Base-by-base conservation (phyloP, 2,329 filamentous ascomycete species). In the Aureobasidium sp. region DNA sequence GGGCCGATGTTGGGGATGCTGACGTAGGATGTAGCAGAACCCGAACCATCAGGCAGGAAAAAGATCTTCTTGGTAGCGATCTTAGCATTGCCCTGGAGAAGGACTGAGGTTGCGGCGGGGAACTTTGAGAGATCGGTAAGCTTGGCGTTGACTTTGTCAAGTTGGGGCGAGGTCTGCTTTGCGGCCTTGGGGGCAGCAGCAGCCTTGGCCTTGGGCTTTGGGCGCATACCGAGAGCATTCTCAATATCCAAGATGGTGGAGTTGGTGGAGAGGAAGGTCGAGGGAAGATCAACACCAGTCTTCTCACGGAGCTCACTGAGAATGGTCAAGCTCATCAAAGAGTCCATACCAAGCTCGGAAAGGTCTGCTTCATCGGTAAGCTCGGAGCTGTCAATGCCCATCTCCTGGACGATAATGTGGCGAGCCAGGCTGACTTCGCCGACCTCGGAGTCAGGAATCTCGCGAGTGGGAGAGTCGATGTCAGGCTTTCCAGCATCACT, bases 1-100 rank as follows among this genome's bases (percentile, higher is more conserved):
- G 74, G 69, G 29, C 76, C 77, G 51, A 81, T 75, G 64, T 82
- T 80, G 46, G 80, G 77, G 49, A 84, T 83, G 66, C 79, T 79
- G 60, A 82, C 81, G 74, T 88, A 88, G 1, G 84, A 87, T n/a
- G 85, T 87, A 11, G 85, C 84, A 58, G 82, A 69, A 74, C 85
- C 79, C 64, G 75, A 83, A 64, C 71, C 79, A 73, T 80, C 78
- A 54, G 78, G 78, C 31, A 80, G 65, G 65, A 80, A 74, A 70
- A 79, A 80, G 65, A 80, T 74, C 68, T 79, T 79, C 72, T 83
- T 79, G 60, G 77, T 79, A 29, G 81, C 82, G 63, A 74, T 77
- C 69, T 77, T 83, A 10, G 81, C 78, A 65, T 77, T 83, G 38
- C 81, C 82, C 68, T 83, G 79, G 63, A 83, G 79, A 25, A 80